Evolutionary conservation across 192 early-diverging fungal genomes (phyloP).

Genomic region (Gamsiella multidivaricata): DNA sequence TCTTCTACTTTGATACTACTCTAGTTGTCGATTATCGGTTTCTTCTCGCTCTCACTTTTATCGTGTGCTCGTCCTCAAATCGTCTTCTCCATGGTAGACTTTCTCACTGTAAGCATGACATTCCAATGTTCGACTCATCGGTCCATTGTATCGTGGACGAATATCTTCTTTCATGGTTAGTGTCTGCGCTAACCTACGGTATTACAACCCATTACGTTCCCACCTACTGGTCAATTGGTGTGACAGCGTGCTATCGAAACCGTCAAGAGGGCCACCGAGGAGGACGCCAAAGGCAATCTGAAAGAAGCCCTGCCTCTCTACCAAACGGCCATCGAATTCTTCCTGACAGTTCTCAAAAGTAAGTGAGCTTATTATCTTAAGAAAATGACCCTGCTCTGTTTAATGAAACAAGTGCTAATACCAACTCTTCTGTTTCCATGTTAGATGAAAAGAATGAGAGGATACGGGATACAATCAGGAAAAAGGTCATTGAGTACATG

Average conservation of each 20-base stretch:
- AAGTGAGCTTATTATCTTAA: constrained; percentile 1
- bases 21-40: background rate
- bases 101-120: constrained; percentile 39
- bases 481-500: constrained; percentile 93
- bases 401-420: background rate
- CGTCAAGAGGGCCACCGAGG: constrained; percentile 92
- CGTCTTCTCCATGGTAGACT: constrained; percentile 41
- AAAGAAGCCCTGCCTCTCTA: constrained; percentile 93
- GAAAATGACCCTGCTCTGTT: background rate
- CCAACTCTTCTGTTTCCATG: background rate
- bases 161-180: background rate
- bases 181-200: background rate
- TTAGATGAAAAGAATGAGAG: constrained; percentile 95
- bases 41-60: background rate
- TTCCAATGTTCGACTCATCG: background rate
- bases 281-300: constrained; percentile 90
- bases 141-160: background rate
- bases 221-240: background rate
- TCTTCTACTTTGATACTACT: background rate
- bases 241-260: constrained; percentile 91
- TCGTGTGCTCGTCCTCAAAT: background rate
- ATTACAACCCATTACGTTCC: background rate
- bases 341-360: constrained; percentile 96
- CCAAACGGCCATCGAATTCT: constrained; percentile 91
- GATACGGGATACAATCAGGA: constrained; percentile 83